phyloP scores from a whole-genome alignment of 2,329 filamentous ascomycete genomes.

The Hymenoscyphus fructigenus region DNA sequence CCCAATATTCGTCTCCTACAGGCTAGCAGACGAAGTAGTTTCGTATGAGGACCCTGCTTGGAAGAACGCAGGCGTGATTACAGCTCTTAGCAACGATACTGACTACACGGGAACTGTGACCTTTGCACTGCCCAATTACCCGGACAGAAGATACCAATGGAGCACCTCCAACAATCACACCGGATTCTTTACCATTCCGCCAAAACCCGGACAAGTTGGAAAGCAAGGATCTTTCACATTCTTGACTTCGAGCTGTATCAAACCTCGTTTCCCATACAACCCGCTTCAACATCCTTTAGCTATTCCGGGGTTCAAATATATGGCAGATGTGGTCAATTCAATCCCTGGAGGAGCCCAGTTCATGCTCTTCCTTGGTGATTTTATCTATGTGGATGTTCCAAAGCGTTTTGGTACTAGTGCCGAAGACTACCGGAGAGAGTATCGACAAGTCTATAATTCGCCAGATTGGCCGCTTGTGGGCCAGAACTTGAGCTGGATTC shows the following conservation, averaged over 20 bases:
- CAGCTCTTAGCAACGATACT: constrained; percentile 68
- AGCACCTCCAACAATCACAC: constrained; percentile 81
- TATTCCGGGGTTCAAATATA: constrained; percentile 75
- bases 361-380: constrained; percentile 82
- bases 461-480: constrained; percentile 81
- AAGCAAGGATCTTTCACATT: constrained; percentile 79
- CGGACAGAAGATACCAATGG: constrained; percentile 80
- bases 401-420: constrained; percentile 68
- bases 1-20: constrained; percentile 71
- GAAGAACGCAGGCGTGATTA: constrained; percentile 65
- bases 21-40: constrained; percentile 50
- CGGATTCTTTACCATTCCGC: constrained; percentile 78
- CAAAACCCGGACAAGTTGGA: constrained; percentile 63
- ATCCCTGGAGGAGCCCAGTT: constrained; percentile 66
- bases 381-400: constrained; percentile 90
- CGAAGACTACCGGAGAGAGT: constrained; percentile 84
- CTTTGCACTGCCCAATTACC: constrained; percentile 61
- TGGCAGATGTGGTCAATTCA: constrained; percentile 70
- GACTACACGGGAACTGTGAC: constrained; percentile 77
- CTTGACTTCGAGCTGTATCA: constrained; percentile 88
- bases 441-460: constrained; percentile 92
- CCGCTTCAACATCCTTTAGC: constrained; percentile 79
- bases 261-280: constrained; percentile 86
- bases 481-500: constrained; percentile 90
- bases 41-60: constrained; percentile 60